Percentiles rank a stretch among this genome's conserved stretches.
Evolutionary conservation across 495 filamentous ascomycete genomes (phyloP).

Genomic region (Penicillium arizonense): DNA sequence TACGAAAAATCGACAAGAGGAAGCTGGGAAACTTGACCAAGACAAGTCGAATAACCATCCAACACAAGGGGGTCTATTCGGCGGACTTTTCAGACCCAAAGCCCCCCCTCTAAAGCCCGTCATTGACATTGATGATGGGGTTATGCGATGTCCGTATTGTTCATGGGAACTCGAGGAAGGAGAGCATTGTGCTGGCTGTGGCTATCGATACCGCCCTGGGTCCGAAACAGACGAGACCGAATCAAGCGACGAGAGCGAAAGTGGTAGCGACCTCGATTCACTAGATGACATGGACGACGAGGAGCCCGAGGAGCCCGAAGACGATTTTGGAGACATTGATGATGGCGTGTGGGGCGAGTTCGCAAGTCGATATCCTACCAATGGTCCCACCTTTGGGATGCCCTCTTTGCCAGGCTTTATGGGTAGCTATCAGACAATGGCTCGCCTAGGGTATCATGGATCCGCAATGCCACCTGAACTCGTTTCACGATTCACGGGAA

Average conservation of each 20-base stretch:
- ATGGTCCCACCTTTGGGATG: background rate
- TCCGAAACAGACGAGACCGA: slow-evolving; percentile 35
- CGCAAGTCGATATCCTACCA: slow-evolving; percentile 4
- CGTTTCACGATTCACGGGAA: background rate
- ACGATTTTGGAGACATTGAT: slow-evolving; percentile 24
- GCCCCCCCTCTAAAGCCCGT: slow-evolving; percentile 33
- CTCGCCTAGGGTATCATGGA: too few relatives aligned
- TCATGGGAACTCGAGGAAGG: slow-evolving; percentile 63
- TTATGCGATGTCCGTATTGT: slow-evolving; percentile 63
- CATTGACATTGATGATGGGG: slow-evolving; percentile 58
- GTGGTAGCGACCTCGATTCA: slow-evolving; percentile 29
- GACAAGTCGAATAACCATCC: slow-evolving; percentile 50
- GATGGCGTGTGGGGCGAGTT: slow-evolving; percentile 19
- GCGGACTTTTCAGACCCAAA: slow-evolving; percentile 56
- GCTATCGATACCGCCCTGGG: slow-evolving; percentile 39
- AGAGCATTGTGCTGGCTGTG: slow-evolving; percentile 54
- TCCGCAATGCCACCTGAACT: background rate
- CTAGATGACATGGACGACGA: slow-evolving; percentile 25
- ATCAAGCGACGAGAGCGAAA: slow-evolving; percentile 30
- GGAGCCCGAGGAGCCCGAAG: slow-evolving; percentile 36
- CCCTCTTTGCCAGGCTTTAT: too few relatives aligned
- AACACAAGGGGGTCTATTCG: slow-evolving; percentile 59
- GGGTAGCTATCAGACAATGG: too few relatives aligned
- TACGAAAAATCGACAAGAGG: slow-evolving; percentile 55
- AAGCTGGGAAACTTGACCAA: slow-evolving; percentile 59